Percentiles rank a stretch among this genome's conserved stretches.
Conservation (phyloP, 169 alveolate genomes). For the Cryptosporidium viatorum region DNA sequence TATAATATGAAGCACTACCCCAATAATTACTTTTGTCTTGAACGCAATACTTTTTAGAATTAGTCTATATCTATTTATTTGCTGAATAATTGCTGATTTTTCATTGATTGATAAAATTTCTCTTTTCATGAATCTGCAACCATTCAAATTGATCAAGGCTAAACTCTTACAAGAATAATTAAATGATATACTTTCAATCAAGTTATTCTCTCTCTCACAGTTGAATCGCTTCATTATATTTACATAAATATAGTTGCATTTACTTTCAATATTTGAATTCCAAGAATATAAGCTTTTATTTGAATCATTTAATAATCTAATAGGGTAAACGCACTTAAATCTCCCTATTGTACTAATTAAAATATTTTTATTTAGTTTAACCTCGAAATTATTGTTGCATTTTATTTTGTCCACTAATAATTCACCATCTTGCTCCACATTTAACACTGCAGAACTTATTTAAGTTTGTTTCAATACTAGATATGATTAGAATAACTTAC, state of each 20-base stretch:
- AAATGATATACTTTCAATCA: not conserved
- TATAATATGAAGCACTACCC: not conserved
- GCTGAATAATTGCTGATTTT: not conserved
- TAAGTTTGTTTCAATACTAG: not conserved
- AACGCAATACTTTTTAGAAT: not conserved
- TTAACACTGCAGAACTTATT: conserved; percentile 15
- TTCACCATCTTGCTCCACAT: conserved; percentile 1
- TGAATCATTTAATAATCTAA: not conserved
- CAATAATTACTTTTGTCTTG: conserved; percentile 2
- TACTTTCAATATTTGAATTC: not conserved
- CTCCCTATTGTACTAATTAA: conserved; percentile 41
- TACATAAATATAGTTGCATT: conserved; percentile 6
- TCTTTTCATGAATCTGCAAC: not conserved
- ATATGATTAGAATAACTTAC: conserved; percentile 15
- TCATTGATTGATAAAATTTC: not conserved
- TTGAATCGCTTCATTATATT: not conserved
- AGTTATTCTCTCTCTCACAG: not conserved
- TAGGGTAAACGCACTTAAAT: conserved; percentile 37
- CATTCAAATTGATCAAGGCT: not conserved
- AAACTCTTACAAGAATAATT: conserved; percentile 8
- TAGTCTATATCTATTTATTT: not conserved
- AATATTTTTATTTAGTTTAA: not conserved
- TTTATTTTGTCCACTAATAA: not conserved
- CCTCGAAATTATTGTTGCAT: conserved; percentile 16
- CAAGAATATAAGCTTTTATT: conserved; percentile 12